Base-by-base conservation (phyloP, 352 stramenopile genomes). In the Globisporangium carolinianum region DNA sequence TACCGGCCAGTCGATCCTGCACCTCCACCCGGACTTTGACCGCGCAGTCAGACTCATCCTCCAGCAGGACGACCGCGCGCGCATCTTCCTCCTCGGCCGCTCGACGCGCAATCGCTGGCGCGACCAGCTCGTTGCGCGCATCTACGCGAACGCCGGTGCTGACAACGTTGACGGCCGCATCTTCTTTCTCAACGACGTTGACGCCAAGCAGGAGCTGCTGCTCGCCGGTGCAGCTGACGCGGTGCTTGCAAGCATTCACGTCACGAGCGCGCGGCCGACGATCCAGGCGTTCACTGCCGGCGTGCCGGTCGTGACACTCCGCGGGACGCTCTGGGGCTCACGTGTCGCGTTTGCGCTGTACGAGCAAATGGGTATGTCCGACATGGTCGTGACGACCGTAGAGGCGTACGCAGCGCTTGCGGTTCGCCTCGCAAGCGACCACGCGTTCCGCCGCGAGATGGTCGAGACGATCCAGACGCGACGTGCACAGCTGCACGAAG, bases 11-110 rank as follows among this genome's bases (percentile, higher is more conserved):
- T 83, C 77, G 1, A 77, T 93, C 47, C 67, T 87, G n/a, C 67
- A 86, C 50, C 71, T 89, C 35, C 83, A 93, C 38, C 75, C 80
- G 0, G 80, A 93, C 60, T 91, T 91, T 58, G 80, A 89, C 46
- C 51, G 58, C 14, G 75, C 69, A 4, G 46, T 93, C 17, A 51
- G 51, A 5, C 71, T 65, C 15, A 75, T 93, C 38, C 59, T 91
- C 0, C 9, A 67, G 0, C 50, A 61, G 18, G 83, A 93, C 50
- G 56, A 65, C 0, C 67, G 75, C 9, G 80, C 78, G 5, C 71
- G 80, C 56, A 14, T 93, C 1, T 89, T 92, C 36, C 61, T 93
- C 9, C 51, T 92, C 9, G 69, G 63, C 1, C 68, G 69, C 18
- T 83, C 74, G 11, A 79, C 54, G 62, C 79, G 78, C 15, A 78